phyloP scores from a whole-genome alignment of 1,284 basidiomycete genomes.

The Cutaneotrichosporon cutaneum region DNA sequence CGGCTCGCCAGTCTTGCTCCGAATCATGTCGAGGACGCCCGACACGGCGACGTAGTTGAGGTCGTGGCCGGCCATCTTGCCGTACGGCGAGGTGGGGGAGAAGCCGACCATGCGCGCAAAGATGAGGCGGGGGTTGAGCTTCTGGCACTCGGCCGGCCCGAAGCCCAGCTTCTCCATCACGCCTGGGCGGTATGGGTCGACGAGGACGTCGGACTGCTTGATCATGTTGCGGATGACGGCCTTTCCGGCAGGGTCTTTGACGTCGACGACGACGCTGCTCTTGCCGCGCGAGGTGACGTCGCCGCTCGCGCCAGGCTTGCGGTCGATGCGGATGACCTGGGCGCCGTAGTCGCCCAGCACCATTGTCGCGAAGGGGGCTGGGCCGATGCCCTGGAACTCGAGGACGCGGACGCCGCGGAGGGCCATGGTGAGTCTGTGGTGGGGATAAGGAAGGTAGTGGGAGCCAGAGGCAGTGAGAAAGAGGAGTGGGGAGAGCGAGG shows the following conservation, averaged over 20 bases:
- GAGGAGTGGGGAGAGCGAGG: background rate
- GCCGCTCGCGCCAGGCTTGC: conserved; percentile 5
- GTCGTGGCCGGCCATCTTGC: conserved; percentile 26
- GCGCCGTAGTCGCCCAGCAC: conserved; percentile 24
- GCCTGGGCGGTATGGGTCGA: conserved; percentile 26
- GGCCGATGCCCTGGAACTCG: conserved; percentile 11
- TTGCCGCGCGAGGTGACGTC: conserved; percentile 22
- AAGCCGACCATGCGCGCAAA: conserved; percentile 27
- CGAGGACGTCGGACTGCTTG: conserved; percentile 17
- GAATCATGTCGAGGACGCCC: conserved; percentile 22
- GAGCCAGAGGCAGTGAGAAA: background rate
- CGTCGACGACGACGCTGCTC: conserved; percentile 14
- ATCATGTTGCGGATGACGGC: conserved; percentile 13
- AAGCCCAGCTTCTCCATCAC: conserved; percentile 26
- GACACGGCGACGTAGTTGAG: conserved; percentile 26
- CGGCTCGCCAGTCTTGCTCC: conserved; percentile 15
- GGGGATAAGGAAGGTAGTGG: background rate
- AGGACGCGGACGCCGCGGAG: conserved; percentile 10
- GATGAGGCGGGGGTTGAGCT: conserved; percentile 22
- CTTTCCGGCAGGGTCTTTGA: conserved; percentile 15
- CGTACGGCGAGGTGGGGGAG: conserved; percentile 12
- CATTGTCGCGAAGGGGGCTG: conserved; percentile 21
- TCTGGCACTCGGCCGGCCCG: conserved; percentile 8
- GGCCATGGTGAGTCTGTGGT: background rate
- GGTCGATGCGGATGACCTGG: conserved; percentile 20